These are phyloP conservation scores for Coprinopsis sp. DNA, from an alignment of 768 basidiomycete genomes.

Conservation along the genomic window DNA sequence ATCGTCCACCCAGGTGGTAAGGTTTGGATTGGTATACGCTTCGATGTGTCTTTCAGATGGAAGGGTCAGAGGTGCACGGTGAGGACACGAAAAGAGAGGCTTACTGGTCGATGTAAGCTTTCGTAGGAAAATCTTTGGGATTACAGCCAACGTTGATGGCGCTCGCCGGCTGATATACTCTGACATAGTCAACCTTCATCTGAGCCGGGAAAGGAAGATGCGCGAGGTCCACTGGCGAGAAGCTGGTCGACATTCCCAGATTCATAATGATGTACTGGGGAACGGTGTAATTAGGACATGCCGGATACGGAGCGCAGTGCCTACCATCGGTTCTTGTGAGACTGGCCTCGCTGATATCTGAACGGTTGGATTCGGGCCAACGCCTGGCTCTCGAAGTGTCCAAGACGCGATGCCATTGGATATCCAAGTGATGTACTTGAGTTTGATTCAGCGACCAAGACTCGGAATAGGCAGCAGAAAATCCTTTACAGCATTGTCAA, in stretches of 20 bases:
- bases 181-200: conserved; percentile 45
- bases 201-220: conserved; percentile 64
- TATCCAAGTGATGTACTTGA: conserved; percentile 84
- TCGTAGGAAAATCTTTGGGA: conserved; percentile 63
- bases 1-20: conserved; percentile 48
- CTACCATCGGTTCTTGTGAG: conserved; percentile 82
- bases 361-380: conserved; percentile 56
- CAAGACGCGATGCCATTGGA: conserved; percentile 62
- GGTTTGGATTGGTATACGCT: conserved; percentile 67
- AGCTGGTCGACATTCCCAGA: conserved; percentile 78
- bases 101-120: conserved; percentile 63
- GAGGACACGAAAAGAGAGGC: conserved; percentile 13
- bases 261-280: conserved; percentile 76
- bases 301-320: conserved; percentile 14
- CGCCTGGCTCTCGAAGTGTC: conserved; percentile 67
- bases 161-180: conserved; percentile 67
- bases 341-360: conserved; percentile 66
- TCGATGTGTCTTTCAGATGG: conserved; percentile 49
- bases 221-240: conserved; percentile 65
- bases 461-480: not conserved
- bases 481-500: conserved; percentile 54
- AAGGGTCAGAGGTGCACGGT: not conserved
- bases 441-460: not conserved
- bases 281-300: not conserved
- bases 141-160: conserved; percentile 70